Evolutionary conservation across 345 rosid species (phyloP).

Genomic region (Sisymbrium irio): DNA sequence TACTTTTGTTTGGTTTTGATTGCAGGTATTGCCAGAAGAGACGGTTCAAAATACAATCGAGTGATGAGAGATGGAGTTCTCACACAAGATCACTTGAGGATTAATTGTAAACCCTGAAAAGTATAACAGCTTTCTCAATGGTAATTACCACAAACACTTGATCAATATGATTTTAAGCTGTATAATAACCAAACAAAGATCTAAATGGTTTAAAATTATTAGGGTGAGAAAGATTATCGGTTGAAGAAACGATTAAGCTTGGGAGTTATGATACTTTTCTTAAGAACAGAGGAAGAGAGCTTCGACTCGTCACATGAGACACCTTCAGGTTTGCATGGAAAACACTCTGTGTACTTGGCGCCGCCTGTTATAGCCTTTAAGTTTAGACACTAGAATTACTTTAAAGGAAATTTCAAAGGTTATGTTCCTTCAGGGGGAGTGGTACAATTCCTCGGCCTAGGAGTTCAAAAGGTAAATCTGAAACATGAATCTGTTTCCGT

Average conservation of each 20-base stretch:
- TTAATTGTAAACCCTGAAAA: conserved; percentile 65
- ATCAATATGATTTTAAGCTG: conserved; percentile 2
- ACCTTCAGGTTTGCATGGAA: conserved; percentile 79
- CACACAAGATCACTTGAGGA: conserved; percentile 71
- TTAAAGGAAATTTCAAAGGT: conserved; percentile 67
- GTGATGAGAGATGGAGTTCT: conserved; percentile 87
- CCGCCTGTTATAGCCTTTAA: conserved; percentile 75
- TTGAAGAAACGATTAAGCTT: conserved; percentile 55
- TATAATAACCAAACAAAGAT: background rate
- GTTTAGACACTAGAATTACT: conserved; percentile 89
- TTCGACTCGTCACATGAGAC: conserved; percentile 76
- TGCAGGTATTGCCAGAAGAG: conserved; percentile 77
- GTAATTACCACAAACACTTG: conserved; percentile 32
- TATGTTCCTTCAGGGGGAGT: conserved; percentile 69
- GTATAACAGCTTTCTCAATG: conserved; percentile 72
- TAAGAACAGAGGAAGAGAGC: conserved; percentile 63
- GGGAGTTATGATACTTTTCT: conserved; percentile 74
- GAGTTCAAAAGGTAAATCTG: conserved; percentile 54
- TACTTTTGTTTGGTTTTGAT: background rate
- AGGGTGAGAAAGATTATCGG: conserved; percentile 74
- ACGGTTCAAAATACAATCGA: conserved; percentile 73
- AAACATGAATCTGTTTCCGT: background rate
- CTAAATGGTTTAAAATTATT: background rate
- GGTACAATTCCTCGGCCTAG: conserved; percentile 62
- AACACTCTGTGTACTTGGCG: conserved; percentile 59